Evolutionary conservation across 768 basidiomycete species (phyloP).

Genomic region (Fomitopsis pulvina): DNA sequence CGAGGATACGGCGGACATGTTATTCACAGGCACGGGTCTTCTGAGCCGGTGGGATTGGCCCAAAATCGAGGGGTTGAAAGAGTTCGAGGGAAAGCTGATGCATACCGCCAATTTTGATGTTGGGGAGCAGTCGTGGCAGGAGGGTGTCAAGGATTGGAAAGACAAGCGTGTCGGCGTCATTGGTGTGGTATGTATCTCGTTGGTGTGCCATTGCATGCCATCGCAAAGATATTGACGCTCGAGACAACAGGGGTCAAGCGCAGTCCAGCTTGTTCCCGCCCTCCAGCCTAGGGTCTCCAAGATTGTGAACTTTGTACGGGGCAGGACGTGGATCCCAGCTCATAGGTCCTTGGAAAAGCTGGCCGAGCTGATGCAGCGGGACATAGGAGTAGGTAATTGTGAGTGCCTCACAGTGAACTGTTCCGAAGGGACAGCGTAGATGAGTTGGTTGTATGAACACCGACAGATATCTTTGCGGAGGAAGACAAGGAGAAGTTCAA

Average conservation of each 20-base stretch:
- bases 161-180: slow-evolving; percentile 51
- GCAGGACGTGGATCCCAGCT: slow-evolving; percentile 50
- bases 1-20: slow-evolving; percentile 48
- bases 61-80: slow-evolving; percentile 49
- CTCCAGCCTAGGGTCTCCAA: slow-evolving; percentile 46
- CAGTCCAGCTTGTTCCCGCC: slow-evolving; percentile 53
- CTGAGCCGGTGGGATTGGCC: slow-evolving; percentile 65
- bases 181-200: slow-evolving; percentile 42
- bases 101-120: slow-evolving; percentile 62
- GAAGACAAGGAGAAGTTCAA: slow-evolving; percentile 43
- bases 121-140: slow-evolving; percentile 31
- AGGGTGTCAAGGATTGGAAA: slow-evolving; percentile 41
- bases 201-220: neutral
- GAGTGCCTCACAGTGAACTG: slow-evolving; percentile 25
- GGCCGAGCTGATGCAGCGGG: slow-evolving; percentile 31
- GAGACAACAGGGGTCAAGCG: slow-evolving; percentile 48
- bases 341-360: slow-evolving; percentile 38
- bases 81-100: slow-evolving; percentile 49
- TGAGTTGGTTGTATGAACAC: neutral
- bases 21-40: slow-evolving; percentile 47
- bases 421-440: neutral
- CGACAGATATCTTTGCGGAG: slow-evolving; percentile 42
- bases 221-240: neutral
- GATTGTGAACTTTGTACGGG: slow-evolving; percentile 49
- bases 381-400: slow-evolving; percentile 38